Percentiles rank a stretch among this genome's conserved stretches.
Conservation (phyloP, 768 basidiomycete genomes). For the Pleurotus sapidus region DNA sequence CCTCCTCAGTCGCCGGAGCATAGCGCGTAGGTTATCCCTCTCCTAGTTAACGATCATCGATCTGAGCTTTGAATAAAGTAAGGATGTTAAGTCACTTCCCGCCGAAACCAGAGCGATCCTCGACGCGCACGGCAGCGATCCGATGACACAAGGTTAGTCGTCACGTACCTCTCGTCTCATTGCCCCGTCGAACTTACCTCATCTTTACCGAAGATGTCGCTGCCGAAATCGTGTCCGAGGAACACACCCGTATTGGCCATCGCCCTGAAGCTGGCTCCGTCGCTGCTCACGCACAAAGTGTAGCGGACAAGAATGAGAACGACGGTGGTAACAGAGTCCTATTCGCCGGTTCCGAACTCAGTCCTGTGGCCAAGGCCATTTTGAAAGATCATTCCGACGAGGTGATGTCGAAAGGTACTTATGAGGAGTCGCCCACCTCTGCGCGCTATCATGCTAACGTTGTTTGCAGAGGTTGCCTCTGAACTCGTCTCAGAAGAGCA, state of each 20-base stretch:
- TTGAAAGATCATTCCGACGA: neutral
- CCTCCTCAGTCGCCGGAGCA: no score
- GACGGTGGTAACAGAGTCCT: neutral
- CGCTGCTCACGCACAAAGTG: neutral
- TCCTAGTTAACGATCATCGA: no score
- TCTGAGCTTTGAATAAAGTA: no score
- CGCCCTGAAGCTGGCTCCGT: neutral
- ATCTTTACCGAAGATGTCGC: neutral
- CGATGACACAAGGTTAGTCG: neutral
- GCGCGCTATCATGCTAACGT: no score
- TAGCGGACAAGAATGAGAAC: neutral
- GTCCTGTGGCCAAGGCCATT: neutral
- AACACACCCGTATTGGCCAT: neutral
- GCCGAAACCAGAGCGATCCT: neutral
- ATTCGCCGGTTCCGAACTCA: neutral
- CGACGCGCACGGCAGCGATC: neutral
- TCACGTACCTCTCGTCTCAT: neutral
- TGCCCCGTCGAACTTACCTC: neutral
- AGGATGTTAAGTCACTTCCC: neutral
- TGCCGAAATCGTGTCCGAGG: neutral
- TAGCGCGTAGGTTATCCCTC: no score
- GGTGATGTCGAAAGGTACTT: neutral
- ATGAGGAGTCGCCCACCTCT: neutral
- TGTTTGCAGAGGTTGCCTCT: neutral
- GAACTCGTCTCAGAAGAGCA: neutral